Conservation (phyloP, 2,329 filamentous ascomycete genomes). For the Incumbomyces delicatus region DNA sequence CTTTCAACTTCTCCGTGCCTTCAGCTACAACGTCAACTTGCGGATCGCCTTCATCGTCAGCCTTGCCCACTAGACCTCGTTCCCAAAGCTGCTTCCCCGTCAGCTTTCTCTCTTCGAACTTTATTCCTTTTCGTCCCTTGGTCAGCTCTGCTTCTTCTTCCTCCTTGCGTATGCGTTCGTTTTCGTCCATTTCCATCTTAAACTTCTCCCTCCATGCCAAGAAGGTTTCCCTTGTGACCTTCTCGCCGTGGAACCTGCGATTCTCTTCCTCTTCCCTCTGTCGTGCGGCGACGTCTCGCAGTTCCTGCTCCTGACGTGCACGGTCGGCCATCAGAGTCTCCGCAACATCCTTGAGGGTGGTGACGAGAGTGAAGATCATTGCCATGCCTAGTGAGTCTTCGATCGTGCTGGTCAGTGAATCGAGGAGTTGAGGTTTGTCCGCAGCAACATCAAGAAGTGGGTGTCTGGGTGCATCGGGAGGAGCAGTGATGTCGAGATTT, state of each 20-base stretch:
- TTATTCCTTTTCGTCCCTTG: conserved; percentile 65
- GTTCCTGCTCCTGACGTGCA: conserved; percentile 50
- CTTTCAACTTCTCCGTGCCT: conserved; percentile 61
- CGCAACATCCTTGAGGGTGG: conserved; percentile 78
- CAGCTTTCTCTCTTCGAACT: conserved; percentile 56
- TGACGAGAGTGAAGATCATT: conserved; percentile 90
- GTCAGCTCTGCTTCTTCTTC: conserved; percentile 72
- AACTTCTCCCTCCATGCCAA: conserved; percentile 73
- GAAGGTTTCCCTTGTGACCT: conserved; percentile 81
- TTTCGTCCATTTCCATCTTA: conserved; percentile 68
- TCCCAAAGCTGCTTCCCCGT: conserved; percentile 73
- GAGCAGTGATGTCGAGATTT: conserved; percentile 65
- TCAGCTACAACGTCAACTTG: conserved; percentile 50
- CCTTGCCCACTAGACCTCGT: conserved; percentile 57
- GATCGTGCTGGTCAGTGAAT: conserved; percentile 61
- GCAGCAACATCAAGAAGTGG: conserved; percentile 67
- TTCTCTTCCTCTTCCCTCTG: conserved; percentile 82
- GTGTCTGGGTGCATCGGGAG: conserved; percentile 60
- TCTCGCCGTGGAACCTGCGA: conserved; percentile 84
- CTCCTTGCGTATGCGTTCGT: conserved; percentile 52
- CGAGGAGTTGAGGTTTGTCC: conserved; percentile 66
- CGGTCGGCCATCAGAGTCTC: conserved; percentile 73
- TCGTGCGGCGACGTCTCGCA: conserved; percentile 44
- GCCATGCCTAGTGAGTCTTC: conserved; percentile 94
- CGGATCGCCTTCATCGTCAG: conserved; percentile 52